Conservation (phyloP, 1,284 basidiomycete species). For the Trichosporon asahii region DNA sequence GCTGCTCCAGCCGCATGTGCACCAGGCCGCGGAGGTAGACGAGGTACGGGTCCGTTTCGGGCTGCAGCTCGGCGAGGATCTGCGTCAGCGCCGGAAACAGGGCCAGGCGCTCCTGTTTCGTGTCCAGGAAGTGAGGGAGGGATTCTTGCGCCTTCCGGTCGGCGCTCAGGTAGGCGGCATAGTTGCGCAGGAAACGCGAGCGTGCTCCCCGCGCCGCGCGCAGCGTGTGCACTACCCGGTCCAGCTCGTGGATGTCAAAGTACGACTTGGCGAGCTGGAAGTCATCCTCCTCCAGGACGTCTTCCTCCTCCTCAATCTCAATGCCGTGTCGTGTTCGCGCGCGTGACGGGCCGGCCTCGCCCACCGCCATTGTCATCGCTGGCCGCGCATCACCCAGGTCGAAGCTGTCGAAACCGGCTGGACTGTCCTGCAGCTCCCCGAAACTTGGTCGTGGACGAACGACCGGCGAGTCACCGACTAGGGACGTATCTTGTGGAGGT, state of each 20-base stretch:
- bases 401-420: slow-evolving; percentile 22
- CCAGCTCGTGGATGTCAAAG: slow-evolving; percentile 74
- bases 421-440: slow-evolving; percentile 42
- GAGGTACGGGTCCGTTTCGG: slow-evolving; percentile 71
- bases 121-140: slow-evolving; percentile 57
- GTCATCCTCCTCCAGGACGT: slow-evolving; percentile 56
- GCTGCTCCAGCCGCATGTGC: slow-evolving; percentile 68
- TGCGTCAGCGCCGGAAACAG: slow-evolving; percentile 65
- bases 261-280: slow-evolving; percentile 70
- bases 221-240: slow-evolving; percentile 67
- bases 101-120: slow-evolving; percentile 63
- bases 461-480: slow-evolving; percentile 23
- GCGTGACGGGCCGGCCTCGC: slow-evolving; percentile 35
- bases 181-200: slow-evolving; percentile 72
- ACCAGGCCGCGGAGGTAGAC: slow-evolving; percentile 73
- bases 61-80: slow-evolving; percentile 62
- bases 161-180: slow-evolving; percentile 69
- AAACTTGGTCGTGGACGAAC: slow-evolving; percentile 21
- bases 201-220: slow-evolving; percentile 64
- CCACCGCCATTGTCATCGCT: slow-evolving; percentile 1
- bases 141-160: slow-evolving; percentile 53
- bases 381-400: slow-evolving; percentile 11
- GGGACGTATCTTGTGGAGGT: slow-evolving; percentile 30
- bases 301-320: slow-evolving; percentile 62
- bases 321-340: slow-evolving; percentile 35